These are phyloP conservation scores for Boletus tomentosulus DNA, from an alignment of 768 basidiomycete species.

Conservation along the genomic window DNA sequence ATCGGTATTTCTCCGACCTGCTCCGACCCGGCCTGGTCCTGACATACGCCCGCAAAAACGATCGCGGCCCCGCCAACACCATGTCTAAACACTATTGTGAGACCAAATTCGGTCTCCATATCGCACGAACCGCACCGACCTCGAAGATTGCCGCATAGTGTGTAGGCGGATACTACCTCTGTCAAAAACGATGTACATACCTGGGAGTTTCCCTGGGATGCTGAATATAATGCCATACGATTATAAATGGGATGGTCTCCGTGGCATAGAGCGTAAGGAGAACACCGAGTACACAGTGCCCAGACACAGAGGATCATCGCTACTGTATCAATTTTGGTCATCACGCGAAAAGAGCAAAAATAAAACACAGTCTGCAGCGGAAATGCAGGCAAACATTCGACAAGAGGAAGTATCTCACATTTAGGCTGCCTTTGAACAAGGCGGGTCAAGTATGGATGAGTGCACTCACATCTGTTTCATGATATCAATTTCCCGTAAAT, in stretches of 20 bases:
- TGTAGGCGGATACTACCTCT: too few relatives aligned
- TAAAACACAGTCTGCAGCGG: conserved; percentile 7
- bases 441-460: too few relatives aligned
- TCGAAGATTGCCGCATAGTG: background rate
- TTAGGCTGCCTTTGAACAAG: background rate
- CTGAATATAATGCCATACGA: background rate
- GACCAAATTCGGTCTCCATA: conserved; percentile 1
- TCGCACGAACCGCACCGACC: background rate
- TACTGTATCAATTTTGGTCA: background rate
- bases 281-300: conserved; percentile 5
- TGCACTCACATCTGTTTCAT: background rate
- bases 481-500: background rate
- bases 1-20: background rate
- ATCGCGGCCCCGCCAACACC: background rate
- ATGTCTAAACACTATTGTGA: background rate
- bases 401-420: conserved; percentile 2
- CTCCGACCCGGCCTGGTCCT: too few relatives aligned
- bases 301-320: conserved; percentile 17
- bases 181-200: background rate
- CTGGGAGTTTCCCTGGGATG: background rate
- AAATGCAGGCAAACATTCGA: background rate
- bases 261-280: conserved; percentile 7
- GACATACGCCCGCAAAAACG: background rate
- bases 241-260: conserved; percentile 1
- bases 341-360: too few relatives aligned